Evolutionary conservation across 2,329 filamentous ascomycete species (phyloP).

Genomic region (Epichloe aotearoae): DNA sequence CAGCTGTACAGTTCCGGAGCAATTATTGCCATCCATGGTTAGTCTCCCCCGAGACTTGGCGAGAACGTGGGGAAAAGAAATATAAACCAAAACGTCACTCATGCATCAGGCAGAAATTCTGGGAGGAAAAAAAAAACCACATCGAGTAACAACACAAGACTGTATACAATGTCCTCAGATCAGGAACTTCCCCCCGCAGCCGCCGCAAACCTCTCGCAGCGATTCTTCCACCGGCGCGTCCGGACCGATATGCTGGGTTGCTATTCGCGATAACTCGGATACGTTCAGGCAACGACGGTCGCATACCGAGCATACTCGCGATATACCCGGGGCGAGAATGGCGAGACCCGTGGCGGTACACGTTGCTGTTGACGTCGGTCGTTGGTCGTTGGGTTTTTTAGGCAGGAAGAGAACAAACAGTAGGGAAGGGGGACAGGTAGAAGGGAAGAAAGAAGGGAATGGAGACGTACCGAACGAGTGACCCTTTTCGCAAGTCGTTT

Average conservation of each 20-base stretch:
- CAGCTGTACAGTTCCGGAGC: no score
- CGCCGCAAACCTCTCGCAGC: constrained; percentile 24
- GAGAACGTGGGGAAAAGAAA: background rate
- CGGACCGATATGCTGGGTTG: constrained; percentile 16
- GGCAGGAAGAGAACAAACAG: background rate
- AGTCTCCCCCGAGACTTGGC: background rate
- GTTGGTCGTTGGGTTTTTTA: background rate
- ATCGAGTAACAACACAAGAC: background rate
- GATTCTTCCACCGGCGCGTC: constrained; percentile 18
- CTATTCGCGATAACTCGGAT: constrained; percentile 25
- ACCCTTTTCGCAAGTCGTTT: constrained; percentile 25
- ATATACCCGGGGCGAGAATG: constrained; percentile 39
- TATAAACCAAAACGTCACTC: no score
- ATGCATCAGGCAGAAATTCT: no score
- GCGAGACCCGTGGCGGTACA: constrained; percentile 41
- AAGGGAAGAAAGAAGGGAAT: background rate
- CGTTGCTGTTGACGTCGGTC: constrained; percentile 23
- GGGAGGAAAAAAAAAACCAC: background rate
- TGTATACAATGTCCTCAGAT: constrained; percentile 6
- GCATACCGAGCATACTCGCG: constrained; percentile 42
- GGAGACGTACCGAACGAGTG: constrained; percentile 26
- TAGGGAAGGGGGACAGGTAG: no score
- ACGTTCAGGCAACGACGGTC: constrained; percentile 35
- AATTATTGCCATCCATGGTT: no score
- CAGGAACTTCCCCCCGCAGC: constrained; percentile 30